Percentiles rank a stretch among this genome's conserved stretches.
Conservation (phyloP, 73 alveolate genomes). For the Stentor coeruleus region DNA sequence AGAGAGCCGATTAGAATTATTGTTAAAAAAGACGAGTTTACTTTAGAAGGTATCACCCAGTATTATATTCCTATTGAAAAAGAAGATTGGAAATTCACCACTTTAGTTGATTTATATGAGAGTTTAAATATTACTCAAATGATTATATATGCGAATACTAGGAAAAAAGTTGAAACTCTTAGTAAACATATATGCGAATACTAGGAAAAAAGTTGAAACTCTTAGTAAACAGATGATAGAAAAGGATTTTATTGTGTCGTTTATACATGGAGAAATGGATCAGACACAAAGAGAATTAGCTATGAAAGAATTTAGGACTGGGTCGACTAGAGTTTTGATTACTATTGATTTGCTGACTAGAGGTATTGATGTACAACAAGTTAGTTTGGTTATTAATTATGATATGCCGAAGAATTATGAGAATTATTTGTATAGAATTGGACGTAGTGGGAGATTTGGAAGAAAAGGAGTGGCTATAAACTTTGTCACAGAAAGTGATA, state of each 20-base stretch:
- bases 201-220: conserved; percentile 60
- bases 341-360: conserved; percentile 88
- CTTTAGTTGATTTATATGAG: conserved; percentile 81
- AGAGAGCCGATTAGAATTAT: conserved; percentile 80
- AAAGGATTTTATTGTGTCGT: conserved; percentile 71
- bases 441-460: conserved; percentile 50
- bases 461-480: conserved; percentile 54
- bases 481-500: conserved; percentile 53
- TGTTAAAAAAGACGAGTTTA: conserved; percentile 78
- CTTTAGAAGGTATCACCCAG: conserved; percentile 87
- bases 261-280: conserved; percentile 89
- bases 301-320: conserved; percentile 90
- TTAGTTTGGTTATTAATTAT: conserved; percentile 86
- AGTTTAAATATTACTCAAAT: conserved; percentile 85
- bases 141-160: conserved; percentile 68
- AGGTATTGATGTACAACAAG: conserved; percentile 88
- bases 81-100: conserved; percentile 85
- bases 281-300: conserved; percentile 81
- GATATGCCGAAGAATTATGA: conserved; percentile 85
- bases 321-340: conserved; percentile 85
- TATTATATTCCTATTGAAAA: conserved; percentile 83
- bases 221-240: conserved; percentile 73
- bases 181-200: conserved; percentile 78
- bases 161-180: conserved; percentile 65
- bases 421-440: conserved; percentile 76